phyloP scores from a whole-genome alignment of 306 rosid species.

The Citrullus mucosospermus region DNA sequence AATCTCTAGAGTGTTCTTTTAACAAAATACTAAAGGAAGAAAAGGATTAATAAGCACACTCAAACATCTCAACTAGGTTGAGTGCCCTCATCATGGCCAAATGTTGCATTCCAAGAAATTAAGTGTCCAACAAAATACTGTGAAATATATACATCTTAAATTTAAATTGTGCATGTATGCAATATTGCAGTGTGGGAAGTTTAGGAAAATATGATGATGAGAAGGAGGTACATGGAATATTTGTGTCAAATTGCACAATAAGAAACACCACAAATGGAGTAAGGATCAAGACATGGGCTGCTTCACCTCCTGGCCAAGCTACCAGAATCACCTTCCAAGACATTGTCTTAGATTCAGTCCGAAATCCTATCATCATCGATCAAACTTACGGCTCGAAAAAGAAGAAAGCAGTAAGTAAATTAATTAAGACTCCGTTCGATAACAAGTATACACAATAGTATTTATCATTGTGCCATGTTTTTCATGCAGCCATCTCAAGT shows the following conservation, averaged over 20 bases:
- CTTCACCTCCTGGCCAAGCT: constrained; percentile 20
- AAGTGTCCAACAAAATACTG: no score
- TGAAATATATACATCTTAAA: no score
- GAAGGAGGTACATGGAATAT: constrained; percentile 20
- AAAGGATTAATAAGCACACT: no score
- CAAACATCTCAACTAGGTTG: no score
- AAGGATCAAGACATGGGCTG: constrained; percentile 52
- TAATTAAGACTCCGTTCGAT: not conserved
- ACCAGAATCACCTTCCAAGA: constrained; percentile 26
- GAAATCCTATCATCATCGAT: constrained; percentile 48
- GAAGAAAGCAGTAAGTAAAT: not conserved
- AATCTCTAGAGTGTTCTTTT: no score
- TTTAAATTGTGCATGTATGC: not conserved
- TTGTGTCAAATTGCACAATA: constrained; percentile 40
- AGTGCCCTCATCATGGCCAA: no score
- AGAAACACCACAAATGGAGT: constrained; percentile 53
- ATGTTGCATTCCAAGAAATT: no score
- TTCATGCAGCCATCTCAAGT: constrained; percentile 23
- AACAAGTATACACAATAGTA: not conserved
- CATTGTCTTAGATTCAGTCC: constrained; percentile 29
- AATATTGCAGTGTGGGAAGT: constrained; percentile 37
- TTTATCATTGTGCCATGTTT: not conserved
- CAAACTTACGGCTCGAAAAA: constrained; percentile 36
- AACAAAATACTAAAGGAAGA: no score
- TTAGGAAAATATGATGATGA: constrained; percentile 53